Evolutionary conservation across 1,139 yeast species (phyloP), one percentile per base, ranked within the genome.

Genomic region (Zygosaccharomyces pseudobailii): DNA sequence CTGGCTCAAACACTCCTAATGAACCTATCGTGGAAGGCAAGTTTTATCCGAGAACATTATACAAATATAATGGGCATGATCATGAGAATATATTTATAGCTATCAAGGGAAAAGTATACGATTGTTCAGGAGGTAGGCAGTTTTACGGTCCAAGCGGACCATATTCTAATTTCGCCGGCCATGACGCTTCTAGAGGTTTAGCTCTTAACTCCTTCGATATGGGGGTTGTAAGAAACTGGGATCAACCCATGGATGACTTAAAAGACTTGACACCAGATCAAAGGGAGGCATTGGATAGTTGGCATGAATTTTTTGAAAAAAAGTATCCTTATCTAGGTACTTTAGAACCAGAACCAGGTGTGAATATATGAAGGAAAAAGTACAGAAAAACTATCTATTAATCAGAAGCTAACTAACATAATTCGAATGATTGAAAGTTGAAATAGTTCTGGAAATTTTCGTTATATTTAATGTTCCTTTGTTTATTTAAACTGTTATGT

Each of bases 141-240:
- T 92, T 92, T 64, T 92, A 94, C 63, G 98, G 98, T 0, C 98
- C 98, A 3, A 89, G 94, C 21, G 97, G 97, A 0, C 96, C 97
- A 0, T 92, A 92, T 67, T 84, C 86, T 48, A 89, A 88, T 63
- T 92, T 92, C 73, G 97, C 97, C 1, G 98, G 98, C 3, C 84
- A 88, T 56, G 98, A 92, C 69, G 97, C 98, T 2, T 85, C 95
- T 2, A 73, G 98, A 55, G 98, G 98, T 0, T 76, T 92, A 53
- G 97, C 97, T 1, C 74, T 79, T 61, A 92, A 90, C 67, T 86
- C 96, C 30, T 92, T 92, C 69, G 97, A 92, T 44, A 65, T 74
- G 32, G 76, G 71, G 2, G 71, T 75, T 47, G 72, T 85, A 38
- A 80, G 77, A 40, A 74, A 78, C 10, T 71, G 83, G 63, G 82